A percentile compares a stretch with the other conserved stretches of the same genome.
Evolutionary conservation across 2,329 filamentous ascomycete genomes (phyloP).

Genomic region (Elsinoe necatrix): DNA sequence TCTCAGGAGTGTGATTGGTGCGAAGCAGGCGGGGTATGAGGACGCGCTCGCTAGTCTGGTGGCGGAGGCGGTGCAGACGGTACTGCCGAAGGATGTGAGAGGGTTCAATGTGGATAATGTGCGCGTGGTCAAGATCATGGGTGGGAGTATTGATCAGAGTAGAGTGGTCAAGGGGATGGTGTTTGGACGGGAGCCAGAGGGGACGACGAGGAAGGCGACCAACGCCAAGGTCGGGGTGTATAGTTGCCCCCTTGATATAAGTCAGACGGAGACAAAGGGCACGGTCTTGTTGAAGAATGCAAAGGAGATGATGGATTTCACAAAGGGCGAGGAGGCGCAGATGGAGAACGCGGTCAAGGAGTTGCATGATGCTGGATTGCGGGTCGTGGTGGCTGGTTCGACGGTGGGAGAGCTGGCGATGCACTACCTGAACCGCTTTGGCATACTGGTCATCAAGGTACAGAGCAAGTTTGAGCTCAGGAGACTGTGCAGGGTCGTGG

Average conservation of each 20-base stretch:
- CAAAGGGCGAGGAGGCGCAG: constrained; percentile 89
- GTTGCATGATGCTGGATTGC: constrained; percentile 83
- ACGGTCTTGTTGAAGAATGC: constrained; percentile 95
- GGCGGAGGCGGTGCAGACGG: constrained; percentile 72
- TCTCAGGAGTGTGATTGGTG: constrained; percentile 86
- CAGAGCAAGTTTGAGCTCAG: constrained; percentile 97
- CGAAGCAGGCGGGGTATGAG: constrained; percentile 93
- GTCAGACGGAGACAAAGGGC: constrained; percentile 97
- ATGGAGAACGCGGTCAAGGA: constrained; percentile 90
- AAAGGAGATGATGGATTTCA: constrained; percentile 98
- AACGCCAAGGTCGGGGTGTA: constrained; percentile 96
- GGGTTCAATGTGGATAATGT: constrained; percentile 99
- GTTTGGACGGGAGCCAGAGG: constrained; percentile 91
- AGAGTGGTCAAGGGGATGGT: constrained; percentile 97
- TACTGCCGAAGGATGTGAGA: constrained; percentile 87
- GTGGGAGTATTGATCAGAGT: constrained; percentile 87
- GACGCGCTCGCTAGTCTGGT: constrained; percentile 80
- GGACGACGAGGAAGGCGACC: constrained; percentile 73
- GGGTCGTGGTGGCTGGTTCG: constrained; percentile 84
- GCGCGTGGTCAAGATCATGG: constrained; percentile 99
- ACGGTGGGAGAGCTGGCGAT: constrained; percentile 93
- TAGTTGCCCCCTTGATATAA: constrained; percentile 90
- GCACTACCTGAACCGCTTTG: constrained; percentile 96
- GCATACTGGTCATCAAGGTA: constrained; percentile 92
- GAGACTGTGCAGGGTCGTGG: constrained; percentile 88